Base-by-base conservation (phyloP, 257 asterid species). In the Eustoma russellianum region DNA sequence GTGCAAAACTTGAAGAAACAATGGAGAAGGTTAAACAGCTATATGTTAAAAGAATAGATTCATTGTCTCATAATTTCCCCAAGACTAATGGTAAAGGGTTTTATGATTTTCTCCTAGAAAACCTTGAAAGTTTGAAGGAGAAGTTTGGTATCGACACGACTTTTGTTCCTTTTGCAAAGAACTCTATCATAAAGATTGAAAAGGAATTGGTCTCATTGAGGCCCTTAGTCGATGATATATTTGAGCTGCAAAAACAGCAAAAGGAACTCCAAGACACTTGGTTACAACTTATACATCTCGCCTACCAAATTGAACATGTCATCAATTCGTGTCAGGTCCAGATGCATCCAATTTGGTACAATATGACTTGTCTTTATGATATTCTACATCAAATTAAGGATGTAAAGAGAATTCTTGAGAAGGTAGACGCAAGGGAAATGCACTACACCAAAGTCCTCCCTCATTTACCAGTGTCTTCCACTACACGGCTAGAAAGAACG, bases 221-320 rank as follows among this genome's bases (percentile, higher is more conserved):
- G 9, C 14, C 15, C 12, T 33, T 33, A 2, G 15, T 51, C 9
- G 6, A 41, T 5, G 47, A 6, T 3, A 17, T 30, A 7, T 6
- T n/a, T 19, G 45, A 43, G 60, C 13, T 19, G 35, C 41, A 33
- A 18, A 24, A 48, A 33, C 17, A 50, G 54, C 18, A 41, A 0
- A 33, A 51, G 13, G 45, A 46, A 9, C 5, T 65, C 4, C 0
- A 28, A 38, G 51, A 58, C 19, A 43, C 58, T 35, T 53, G 50
- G 55, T 30, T 17, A 12, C 54, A 24, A 14, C 46, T 59, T 28
- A 6, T 40, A 3, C 19, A 41, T 5, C 15, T 60, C n/a, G 52
- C 17, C 13, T 64, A 56, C 53, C 35, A 33, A 0, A 63, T 48
- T 16, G 69, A 64, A n/a, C 45, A 19, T 9, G 60, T 41, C 9